Evolutionary conservation across 768 basidiomycete species (phyloP).

Genomic region (Phlegmacium glaucopus): DNA sequence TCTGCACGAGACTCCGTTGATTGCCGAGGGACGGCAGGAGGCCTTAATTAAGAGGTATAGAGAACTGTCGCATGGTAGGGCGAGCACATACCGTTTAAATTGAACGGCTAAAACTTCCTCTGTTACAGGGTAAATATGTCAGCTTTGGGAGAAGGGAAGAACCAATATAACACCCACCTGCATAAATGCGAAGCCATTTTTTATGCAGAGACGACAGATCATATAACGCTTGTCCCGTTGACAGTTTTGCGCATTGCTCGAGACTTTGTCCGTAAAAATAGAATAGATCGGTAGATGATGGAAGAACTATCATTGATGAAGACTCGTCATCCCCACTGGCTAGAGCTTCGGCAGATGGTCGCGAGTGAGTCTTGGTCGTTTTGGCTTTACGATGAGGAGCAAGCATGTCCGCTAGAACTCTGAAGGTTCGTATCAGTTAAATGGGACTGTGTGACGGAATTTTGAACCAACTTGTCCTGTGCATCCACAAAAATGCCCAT

Average conservation of each 20-base stretch:
- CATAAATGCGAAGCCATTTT: constrained; percentile 94
- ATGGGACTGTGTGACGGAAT: background rate
- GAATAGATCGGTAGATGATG: constrained; percentile 94
- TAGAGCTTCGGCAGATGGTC: constrained; percentile 32
- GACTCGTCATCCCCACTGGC: constrained; percentile 36
- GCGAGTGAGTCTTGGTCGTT: constrained; percentile 41
- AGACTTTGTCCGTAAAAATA: constrained; percentile 95
- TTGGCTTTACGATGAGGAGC: constrained; percentile 66
- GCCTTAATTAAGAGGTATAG: constrained; percentile 23
- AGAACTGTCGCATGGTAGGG: background rate
- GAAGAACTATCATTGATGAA: constrained; percentile 66
- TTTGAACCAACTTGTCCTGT: constrained; percentile 78
- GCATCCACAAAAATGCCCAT: constrained; percentile 94
- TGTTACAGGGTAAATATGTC: constrained; percentile 22
- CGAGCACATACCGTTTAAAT: constrained; percentile 58
- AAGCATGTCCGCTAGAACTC: constrained; percentile 89
- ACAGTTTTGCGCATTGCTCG: constrained; percentile 91
- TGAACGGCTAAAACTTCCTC: constrained; percentile 84
- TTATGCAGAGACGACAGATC: constrained; percentile 80
- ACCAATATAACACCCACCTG: constrained; percentile 49
- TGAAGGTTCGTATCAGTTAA: constrained; percentile 24
- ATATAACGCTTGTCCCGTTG: constrained; percentile 78
- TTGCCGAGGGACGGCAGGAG: constrained; percentile 47
- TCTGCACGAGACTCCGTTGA: constrained; percentile 84
- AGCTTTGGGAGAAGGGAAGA: constrained; percentile 3